These are phyloP conservation scores for Candida morakotiae DNA, from an alignment of 805 yeast genomes.

Conservation along the genomic window DNA sequence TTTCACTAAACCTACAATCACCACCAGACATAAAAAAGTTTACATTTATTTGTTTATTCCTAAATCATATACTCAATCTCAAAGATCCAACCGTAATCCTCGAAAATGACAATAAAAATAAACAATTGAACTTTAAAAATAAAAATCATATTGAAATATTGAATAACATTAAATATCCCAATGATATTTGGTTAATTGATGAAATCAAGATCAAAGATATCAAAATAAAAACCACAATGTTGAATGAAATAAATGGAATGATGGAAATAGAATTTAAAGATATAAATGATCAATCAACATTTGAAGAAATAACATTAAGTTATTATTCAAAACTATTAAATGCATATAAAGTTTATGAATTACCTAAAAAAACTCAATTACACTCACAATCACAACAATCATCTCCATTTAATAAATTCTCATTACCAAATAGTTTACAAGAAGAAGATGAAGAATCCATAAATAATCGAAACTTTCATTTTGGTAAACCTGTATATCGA, in stretches of 20 bases:
- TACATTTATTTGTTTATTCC: conserved; percentile 3
- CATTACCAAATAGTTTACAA: not conserved
- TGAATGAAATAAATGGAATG: conserved; percentile 30
- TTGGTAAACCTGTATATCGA: conserved; percentile 3
- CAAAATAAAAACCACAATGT: conserved; percentile 27
- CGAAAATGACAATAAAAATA: conserved; percentile 2
- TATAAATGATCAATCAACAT: conserved; percentile 3
- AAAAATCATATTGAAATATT: conserved; percentile 19
- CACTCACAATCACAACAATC: not conserved
- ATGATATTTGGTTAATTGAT: conserved; percentile 33
- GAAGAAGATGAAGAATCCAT: conserved; percentile 10
- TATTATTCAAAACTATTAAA: conserved; percentile 28
- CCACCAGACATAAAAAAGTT: conserved; percentile 3
- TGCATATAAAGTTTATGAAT: conserved; percentile 30
- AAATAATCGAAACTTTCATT: too few relatives aligned
- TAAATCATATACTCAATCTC: conserved; percentile 7
- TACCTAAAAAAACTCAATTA: conserved; percentile 10
- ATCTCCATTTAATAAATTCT: not conserved
- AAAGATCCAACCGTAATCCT: conserved; percentile 6
- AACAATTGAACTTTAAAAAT: not conserved
- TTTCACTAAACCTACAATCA: conserved; percentile 1
- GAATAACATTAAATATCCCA: conserved; percentile 31
- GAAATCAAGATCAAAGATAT: conserved; percentile 26
- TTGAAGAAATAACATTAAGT: conserved; percentile 23
- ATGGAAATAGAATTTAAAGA: conserved; percentile 14